These are phyloP conservation scores for Wilcoxina mikolae DNA, from an alignment of 495 filamentous ascomycete genomes.

Conservation along the genomic window DNA sequence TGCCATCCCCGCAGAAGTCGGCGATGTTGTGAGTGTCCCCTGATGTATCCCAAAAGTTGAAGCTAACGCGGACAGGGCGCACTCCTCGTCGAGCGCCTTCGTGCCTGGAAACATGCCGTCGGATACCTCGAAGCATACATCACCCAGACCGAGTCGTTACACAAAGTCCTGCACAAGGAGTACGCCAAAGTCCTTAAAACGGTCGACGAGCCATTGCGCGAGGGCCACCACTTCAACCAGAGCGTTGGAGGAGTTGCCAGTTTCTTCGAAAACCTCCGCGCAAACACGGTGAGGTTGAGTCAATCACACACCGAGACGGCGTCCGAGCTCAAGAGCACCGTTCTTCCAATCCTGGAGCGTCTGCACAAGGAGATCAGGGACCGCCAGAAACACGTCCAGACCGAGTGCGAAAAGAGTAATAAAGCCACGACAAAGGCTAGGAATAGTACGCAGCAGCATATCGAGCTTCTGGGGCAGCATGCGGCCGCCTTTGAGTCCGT, in stretches of 20 bases:
- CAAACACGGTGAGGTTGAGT: constrained; percentile 77
- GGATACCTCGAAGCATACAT: constrained; percentile 85
- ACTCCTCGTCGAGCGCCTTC: constrained; percentile 68
- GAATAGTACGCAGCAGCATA: constrained; percentile 76
- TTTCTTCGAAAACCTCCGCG: constrained; percentile 82
- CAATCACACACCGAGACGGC: constrained; percentile 80
- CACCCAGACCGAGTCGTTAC: constrained; percentile 61
- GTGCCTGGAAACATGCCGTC: constrained; percentile 90
- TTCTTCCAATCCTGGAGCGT: constrained; percentile 75
- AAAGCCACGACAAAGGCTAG: constrained; percentile 88
- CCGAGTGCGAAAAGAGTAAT: constrained; percentile 69
- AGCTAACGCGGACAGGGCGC: too few species aligned
- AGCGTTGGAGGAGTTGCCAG: constrained; percentile 66
- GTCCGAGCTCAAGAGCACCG: constrained; percentile 64
- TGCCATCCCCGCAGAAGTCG: not conserved
- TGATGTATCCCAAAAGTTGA: too few species aligned
- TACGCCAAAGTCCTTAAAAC: constrained; percentile 92
- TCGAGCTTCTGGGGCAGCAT: constrained; percentile 79
- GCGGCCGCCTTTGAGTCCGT: constrained; percentile 56
- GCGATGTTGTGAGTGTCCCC: too few species aligned
- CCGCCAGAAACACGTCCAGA: constrained; percentile 72
- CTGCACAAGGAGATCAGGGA: constrained; percentile 92
- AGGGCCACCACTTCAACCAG: constrained; percentile 80
- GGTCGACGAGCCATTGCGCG: constrained; percentile 67
- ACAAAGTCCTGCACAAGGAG: constrained; percentile 77